A percentile compares a stretch with the other conserved stretches of the same genome.
Evolutionary conservation across 108 stramenopile species (phyloP).

Genomic region (Skeletonema marinoi): DNA sequence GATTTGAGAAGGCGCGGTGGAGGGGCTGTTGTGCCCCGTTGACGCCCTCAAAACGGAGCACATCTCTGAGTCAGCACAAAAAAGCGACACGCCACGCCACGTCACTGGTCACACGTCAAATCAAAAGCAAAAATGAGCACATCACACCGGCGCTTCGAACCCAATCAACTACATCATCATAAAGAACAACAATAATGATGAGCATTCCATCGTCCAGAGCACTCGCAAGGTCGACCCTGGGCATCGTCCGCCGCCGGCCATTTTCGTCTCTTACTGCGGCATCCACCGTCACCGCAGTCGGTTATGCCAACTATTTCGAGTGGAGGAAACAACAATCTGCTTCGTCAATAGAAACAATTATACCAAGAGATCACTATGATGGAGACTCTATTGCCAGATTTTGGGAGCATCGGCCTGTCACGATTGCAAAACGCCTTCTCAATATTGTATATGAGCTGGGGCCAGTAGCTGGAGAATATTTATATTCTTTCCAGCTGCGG

Average conservation of each 20-base stretch:
- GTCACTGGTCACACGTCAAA: no score
- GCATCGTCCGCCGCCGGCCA: constrained; percentile 8
- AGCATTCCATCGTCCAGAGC: not conserved
- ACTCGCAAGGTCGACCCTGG: not conserved
- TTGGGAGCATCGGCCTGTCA: constrained; percentile 76
- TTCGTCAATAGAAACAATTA: constrained; percentile 3
- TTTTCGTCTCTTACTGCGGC: constrained; percentile 6
- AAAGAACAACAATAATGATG: not conserved
- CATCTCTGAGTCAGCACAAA: no score
- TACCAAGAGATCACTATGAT: constrained; percentile 59
- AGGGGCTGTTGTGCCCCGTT: no score
- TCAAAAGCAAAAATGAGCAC: no score
- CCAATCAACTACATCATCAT: no score
- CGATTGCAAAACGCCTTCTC: constrained; percentile 55
- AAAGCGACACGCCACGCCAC: no score
- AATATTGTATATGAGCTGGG: constrained; percentile 52
- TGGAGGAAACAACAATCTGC: not conserved
- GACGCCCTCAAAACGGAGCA: no score
- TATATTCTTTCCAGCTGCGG: constrained; percentile 41
- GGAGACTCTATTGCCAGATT: constrained; percentile 52
- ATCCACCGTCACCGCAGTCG: not conserved
- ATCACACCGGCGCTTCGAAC: no score
- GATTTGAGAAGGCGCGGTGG: no score
- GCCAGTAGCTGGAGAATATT: constrained; percentile 49
- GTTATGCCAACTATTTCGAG: constrained; percentile 17